A percentile compares a stretch with the other conserved stretches of the same genome.
phyloP scores from a whole-genome alignment of 2,329 filamentous ascomycete genomes.

The Cytospora mali region DNA sequence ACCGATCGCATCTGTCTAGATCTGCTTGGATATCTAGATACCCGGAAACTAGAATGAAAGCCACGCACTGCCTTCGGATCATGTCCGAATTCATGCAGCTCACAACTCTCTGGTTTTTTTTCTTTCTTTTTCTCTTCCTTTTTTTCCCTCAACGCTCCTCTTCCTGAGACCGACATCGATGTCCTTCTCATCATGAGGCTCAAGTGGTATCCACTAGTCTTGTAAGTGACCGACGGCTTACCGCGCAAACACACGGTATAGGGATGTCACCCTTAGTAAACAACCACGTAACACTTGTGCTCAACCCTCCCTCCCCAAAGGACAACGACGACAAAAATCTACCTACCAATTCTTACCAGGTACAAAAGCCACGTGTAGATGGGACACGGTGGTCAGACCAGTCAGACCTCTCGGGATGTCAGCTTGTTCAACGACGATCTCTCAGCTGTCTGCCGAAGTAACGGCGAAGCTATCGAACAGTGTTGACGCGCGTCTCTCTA shows the following conservation, averaged over 20 bases:
- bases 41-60: neutral
- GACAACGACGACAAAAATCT: neutral
- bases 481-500: constrained; percentile 20
- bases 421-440: neutral
- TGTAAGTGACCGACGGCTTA: neutral
- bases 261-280: neutral
- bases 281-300: neutral
- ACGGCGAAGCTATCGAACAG: constrained; percentile 13
- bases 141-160: no score
- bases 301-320: neutral
- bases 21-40: constrained; percentile 15
- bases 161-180: neutral
- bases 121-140: neutral
- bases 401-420: constrained; percentile 3
- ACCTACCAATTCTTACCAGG: neutral
- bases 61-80: constrained; percentile 12
- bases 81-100: neutral
- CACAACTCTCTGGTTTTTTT: neutral
- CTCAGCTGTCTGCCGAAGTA: constrained; percentile 2
- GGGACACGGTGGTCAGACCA: constrained; percentile 1
- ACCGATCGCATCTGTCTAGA: constrained; percentile 14
- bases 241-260: neutral
- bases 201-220: neutral
- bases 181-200: neutral
- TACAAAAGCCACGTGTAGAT: constrained; percentile 13